These are phyloP conservation scores for Phytophthora multivora DNA, from an alignment of 352 stramenopile species.

Conservation along the genomic window DNA sequence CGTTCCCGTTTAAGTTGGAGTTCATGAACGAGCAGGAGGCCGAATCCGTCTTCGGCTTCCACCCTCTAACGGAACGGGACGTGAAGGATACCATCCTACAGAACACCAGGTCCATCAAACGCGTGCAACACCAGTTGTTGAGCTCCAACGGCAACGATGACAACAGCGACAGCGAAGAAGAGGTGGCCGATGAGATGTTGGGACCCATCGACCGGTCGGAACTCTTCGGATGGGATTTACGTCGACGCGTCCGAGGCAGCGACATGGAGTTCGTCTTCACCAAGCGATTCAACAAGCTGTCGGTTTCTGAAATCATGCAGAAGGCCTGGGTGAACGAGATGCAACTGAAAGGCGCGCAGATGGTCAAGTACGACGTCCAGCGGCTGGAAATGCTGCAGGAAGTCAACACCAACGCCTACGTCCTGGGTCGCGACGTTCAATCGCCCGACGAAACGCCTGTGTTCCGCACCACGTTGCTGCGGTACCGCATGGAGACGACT, in stretches of 20 bases:
- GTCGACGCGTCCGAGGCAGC: slow-evolving; percentile 38
- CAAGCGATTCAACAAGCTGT: slow-evolving; percentile 45
- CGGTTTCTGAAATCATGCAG: slow-evolving; percentile 45
- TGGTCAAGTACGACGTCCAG: slow-evolving; percentile 55
- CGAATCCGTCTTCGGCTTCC: slow-evolving; percentile 52
- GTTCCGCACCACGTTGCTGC: slow-evolving; percentile 54
- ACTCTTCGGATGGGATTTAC: slow-evolving; percentile 55
- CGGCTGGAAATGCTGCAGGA: slow-evolving; percentile 56
- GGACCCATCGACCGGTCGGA: slow-evolving; percentile 28
- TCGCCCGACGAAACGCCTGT: slow-evolving; percentile 42
- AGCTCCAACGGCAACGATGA: background rate
- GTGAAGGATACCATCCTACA: slow-evolving; percentile 55
- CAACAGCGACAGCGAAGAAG: slow-evolving; percentile 15
- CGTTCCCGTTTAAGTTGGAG: slow-evolving; percentile 29
- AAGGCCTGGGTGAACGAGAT: slow-evolving; percentile 53
- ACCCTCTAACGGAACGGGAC: slow-evolving; percentile 26
- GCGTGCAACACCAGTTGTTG: slow-evolving; percentile 40
- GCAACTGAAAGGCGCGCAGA: slow-evolving; percentile 38
- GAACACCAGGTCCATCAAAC: slow-evolving; percentile 31
- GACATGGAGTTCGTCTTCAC: slow-evolving; percentile 58
- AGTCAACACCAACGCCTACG: slow-evolving; percentile 41
- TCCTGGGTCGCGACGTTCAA: slow-evolving; percentile 53
- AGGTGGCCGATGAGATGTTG: slow-evolving; percentile 6
- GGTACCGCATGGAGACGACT: slow-evolving; percentile 49
- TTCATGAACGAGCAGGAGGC: slow-evolving; percentile 38